These are phyloP conservation scores for Hypsizygus marmoreus DNA, from an alignment of 768 basidiomycete genomes.

Conservation along the genomic window DNA sequence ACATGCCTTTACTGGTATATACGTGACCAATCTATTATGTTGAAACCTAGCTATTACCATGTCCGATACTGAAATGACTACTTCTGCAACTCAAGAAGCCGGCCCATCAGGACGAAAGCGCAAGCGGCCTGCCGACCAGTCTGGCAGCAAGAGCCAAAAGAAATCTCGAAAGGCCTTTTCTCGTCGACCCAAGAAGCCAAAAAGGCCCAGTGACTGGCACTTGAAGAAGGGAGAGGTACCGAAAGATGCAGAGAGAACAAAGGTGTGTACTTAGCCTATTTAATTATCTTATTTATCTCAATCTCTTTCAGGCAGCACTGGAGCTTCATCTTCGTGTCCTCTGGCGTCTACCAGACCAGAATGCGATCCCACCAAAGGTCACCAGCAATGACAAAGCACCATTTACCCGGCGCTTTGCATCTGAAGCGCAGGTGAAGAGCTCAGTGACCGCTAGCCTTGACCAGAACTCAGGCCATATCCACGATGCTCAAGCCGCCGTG, in stretches of 20 bases:
- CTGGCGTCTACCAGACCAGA: slow-evolving; percentile 15
- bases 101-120: neutral
- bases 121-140: neutral
- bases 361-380: slow-evolving; percentile 9
- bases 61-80: neutral
- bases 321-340: slow-evolving; percentile 13
- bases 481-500: neutral
- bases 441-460: slow-evolving; percentile 2
- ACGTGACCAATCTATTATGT: neutral
- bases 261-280: slow-evolving; percentile 8
- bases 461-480: slow-evolving; percentile 1
- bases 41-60: neutral
- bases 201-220: slow-evolving; percentile 14
- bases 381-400: slow-evolving; percentile 3
- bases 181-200: slow-evolving; percentile 9
- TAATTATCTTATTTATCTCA: neutral
- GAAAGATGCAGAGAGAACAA: slow-evolving; percentile 8
- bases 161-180: neutral
- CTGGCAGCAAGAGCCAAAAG: slow-evolving; percentile 1
- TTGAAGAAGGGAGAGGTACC: slow-evolving; percentile 9
- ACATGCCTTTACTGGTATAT: slow-evolving; percentile 3
- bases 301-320: slow-evolving; percentile 6
- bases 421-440: slow-evolving; percentile 4
- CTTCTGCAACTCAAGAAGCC: neutral
- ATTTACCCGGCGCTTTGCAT: slow-evolving; percentile 1